Conservation (phyloP, 495 filamentous ascomycete genomes). For the Cryomyces minteri region DNA sequence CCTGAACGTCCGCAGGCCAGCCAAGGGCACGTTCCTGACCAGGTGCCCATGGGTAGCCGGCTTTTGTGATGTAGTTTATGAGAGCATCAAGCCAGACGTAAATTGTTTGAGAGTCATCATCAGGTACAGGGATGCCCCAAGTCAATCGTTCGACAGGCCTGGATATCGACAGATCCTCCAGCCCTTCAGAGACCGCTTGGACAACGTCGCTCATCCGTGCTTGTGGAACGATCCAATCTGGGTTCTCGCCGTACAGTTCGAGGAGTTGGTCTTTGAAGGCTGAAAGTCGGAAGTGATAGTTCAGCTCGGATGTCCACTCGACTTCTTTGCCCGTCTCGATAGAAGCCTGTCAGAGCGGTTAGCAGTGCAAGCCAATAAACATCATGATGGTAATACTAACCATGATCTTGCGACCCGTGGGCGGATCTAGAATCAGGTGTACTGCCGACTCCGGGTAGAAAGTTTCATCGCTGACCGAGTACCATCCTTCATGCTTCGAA, state of each 20-base stretch:
- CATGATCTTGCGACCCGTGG: conserved; percentile 66
- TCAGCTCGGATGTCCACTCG: conserved; percentile 84
- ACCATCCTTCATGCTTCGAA: conserved; percentile 84
- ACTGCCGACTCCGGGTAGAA: conserved; percentile 71
- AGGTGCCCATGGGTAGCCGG: conserved; percentile 67
- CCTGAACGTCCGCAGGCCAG: conserved; percentile 85
- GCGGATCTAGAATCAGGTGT: conserved; percentile 53
- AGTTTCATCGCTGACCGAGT: conserved; percentile 88
- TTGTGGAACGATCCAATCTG: conserved; percentile 48
- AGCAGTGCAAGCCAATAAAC: not conserved
- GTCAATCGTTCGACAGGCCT: conserved; percentile 55
- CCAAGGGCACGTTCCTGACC: conserved; percentile 38
- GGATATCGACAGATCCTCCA: conserved; percentile 80
- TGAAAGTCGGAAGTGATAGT: conserved; percentile 89
- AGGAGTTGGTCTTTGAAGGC: conserved; percentile 56
- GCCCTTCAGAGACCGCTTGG: conserved; percentile 42
- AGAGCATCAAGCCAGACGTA: conserved; percentile 97
- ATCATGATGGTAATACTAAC: conserved; percentile 14
- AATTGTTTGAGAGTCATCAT: conserved; percentile 72
- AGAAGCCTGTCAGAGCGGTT: conserved; percentile 31
- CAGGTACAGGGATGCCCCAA: conserved; percentile 86
- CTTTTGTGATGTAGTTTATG: conserved; percentile 77
- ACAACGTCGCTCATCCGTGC: conserved; percentile 51
- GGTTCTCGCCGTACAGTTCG: conserved; percentile 56
- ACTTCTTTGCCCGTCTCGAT: conserved; percentile 80